Percentiles rank a stretch among this genome's conserved stretches.
These are phyloP conservation scores for Coniochaeta sp. DNA, from an alignment of 2,329 filamentous ascomycete species.

Conservation along the genomic window DNA sequence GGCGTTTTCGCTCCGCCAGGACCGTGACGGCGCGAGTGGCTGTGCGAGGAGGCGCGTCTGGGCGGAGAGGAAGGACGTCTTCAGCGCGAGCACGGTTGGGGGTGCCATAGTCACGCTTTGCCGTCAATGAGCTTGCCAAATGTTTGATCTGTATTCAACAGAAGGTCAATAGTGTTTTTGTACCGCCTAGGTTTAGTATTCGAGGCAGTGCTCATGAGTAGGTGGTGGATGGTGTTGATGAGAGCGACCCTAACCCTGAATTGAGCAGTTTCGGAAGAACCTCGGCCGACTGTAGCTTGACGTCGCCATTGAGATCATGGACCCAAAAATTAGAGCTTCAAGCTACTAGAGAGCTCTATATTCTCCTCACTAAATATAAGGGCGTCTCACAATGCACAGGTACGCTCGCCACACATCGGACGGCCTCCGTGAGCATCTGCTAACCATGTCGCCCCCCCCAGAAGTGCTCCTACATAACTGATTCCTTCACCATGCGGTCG, in stretches of 20 bases:
- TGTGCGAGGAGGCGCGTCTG: slow-evolving; percentile 59
- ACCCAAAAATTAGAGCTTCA: slow-evolving; percentile 8
- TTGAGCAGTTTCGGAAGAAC: neutral
- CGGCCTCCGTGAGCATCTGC: neutral
- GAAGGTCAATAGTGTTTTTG: too few species aligned
- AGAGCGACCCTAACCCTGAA: neutral
- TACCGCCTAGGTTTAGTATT: neutral
- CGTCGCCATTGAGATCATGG: slow-evolving; percentile 13
- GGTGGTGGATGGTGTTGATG: neutral
- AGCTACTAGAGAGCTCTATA: neutral
- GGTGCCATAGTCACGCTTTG: too few species aligned
- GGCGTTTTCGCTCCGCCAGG: slow-evolving; percentile 43
- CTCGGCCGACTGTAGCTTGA: neutral
- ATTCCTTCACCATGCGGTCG: slow-evolving; percentile 42
- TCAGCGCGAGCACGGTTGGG: slow-evolving; percentile 52
- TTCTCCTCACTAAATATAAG: neutral
- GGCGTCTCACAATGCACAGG: slow-evolving; percentile 14
- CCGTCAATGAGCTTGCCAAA: too few species aligned
- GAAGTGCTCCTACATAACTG: slow-evolving; percentile 11
- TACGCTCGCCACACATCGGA: neutral
- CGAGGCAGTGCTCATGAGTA: neutral
- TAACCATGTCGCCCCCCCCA: slow-evolving; percentile 4
- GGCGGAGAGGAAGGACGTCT: slow-evolving; percentile 54
- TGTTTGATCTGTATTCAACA: too few species aligned
- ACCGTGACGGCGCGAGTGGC: slow-evolving; percentile 45